Evolutionary conservation across 176 grass and related monocot genomes (phyloP), one percentile per base, ranked within the genome.

Genomic region (Ananas comosus): DNA sequence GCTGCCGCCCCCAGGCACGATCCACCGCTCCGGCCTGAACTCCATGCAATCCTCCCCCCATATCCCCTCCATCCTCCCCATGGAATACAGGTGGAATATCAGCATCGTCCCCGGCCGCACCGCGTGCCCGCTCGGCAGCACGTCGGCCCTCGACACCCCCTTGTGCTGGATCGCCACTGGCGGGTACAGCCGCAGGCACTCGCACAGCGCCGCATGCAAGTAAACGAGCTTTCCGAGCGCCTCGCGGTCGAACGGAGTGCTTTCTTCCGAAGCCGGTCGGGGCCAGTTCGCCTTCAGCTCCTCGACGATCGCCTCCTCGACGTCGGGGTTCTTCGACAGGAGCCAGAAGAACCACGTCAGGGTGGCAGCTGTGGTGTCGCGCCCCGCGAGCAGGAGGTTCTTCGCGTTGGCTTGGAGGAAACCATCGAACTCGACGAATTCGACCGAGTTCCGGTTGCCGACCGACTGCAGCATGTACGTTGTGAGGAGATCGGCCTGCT

Each of bases 341-440:
- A 96, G 74, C 65, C 78, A 96, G 80, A 96, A 96, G 82, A 96
- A 86, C 91, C 91, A 96, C 0, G 91, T 86, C 24, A 88, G 17
- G 0, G 85, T 74, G 6, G 88, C 77, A 51, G 85, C 82, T 11
- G 85, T 88, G 12, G 82, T 85, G 82, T 91, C 88, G 0, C 88
- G 77, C 76, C 91, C 91, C 2, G 91, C 91, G 27, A 96, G 72
- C 80, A 96, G 88, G 27, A 96, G 28, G 80, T 85, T 86, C 7
- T 91, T 67, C 47, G 85, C 78, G n/a, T 81, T 91, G 82, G 90
- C 91, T 11, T 81, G 85, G 12, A 96, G 50, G 81, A 96, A 96
- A 66, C 49, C 27, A 2, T 91, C 68, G 65, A 91, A 80, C 12
- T 84, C 78, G 50, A 64, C 23, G 12, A 78, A 77, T 0, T 74